A percentile compares a stretch with the other conserved stretches of the same genome.
phyloP scores from a whole-genome alignment of 805 yeast genomes.

The Spathaspora hagerdaliae region DNA sequence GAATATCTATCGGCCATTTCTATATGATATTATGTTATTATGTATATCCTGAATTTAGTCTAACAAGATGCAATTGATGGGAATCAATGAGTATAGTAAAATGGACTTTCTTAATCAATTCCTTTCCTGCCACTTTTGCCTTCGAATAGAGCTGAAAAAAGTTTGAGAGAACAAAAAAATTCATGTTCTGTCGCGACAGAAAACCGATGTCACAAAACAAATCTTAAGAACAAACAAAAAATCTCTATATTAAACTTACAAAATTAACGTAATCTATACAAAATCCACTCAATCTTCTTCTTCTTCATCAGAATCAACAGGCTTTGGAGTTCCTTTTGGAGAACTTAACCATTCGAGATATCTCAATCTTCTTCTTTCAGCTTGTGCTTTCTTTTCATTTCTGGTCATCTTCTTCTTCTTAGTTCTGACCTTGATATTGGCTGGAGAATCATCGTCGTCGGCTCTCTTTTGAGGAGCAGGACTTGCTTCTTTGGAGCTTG shows the following conservation, averaged over 20 bases:
- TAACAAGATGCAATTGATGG: too few species aligned
- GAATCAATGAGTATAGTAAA: too few species aligned
- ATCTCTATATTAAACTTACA: background rate
- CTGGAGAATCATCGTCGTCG: slow-evolving; percentile 86
- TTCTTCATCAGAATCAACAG: slow-evolving; percentile 91
- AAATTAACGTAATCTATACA: background rate
- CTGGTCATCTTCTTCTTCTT: slow-evolving; percentile 97
- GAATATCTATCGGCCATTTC: slow-evolving; percentile 97
- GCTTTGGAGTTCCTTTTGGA: slow-evolving; percentile 98
- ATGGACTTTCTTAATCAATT: too few species aligned
- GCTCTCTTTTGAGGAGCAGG: slow-evolving; percentile 42
- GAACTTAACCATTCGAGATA: slow-evolving; percentile 91
- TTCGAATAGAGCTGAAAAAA: too few species aligned
- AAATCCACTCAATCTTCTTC: slow-evolving; percentile 35
- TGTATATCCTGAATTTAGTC: too few species aligned
- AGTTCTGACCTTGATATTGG: slow-evolving; percentile 86
- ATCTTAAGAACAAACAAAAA: background rate
- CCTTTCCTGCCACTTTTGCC: too few species aligned
- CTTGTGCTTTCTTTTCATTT: slow-evolving; percentile 89
- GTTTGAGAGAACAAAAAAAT: too few species aligned
- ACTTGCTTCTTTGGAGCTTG: slow-evolving; percentile 37
- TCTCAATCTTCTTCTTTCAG: slow-evolving; percentile 90
- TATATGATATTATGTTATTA: background rate
- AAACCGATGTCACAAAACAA: background rate
- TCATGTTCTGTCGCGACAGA: background rate